Percentiles rank a stretch among this genome's conserved stretches.
Evolutionary conservation across 768 basidiomycete genomes (phyloP).

Genomic region (Trametes punicea): DNA sequence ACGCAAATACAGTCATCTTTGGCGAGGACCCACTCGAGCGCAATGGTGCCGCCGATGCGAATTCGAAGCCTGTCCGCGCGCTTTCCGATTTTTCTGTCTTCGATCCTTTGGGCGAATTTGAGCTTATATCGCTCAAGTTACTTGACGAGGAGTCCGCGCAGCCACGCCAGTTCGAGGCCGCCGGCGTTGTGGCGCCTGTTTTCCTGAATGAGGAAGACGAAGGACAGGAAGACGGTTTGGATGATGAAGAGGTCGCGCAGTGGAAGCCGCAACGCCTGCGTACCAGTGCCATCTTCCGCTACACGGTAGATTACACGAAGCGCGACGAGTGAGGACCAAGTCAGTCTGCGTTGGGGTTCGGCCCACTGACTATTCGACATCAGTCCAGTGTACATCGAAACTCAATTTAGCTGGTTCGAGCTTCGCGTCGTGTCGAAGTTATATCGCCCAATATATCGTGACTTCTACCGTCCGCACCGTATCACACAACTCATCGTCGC

Average conservation of each 20-base stretch:
- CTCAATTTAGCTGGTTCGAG: conserved; percentile 60
- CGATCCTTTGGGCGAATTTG: conserved; percentile 44
- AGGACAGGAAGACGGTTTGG: conserved; percentile 52
- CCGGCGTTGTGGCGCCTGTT: conserved; percentile 48
- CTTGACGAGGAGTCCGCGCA: conserved; percentile 41
- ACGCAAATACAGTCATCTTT: conserved; percentile 18
- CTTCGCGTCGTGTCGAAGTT: conserved; percentile 43
- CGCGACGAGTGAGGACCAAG: conserved; percentile 44
- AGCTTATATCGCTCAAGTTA: conserved; percentile 45
- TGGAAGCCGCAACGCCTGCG: conserved; percentile 36
- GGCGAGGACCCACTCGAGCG: conserved; percentile 30
- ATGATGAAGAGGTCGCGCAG: conserved; percentile 29
- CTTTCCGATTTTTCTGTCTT: conserved; percentile 61
- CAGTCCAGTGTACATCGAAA: conserved; percentile 67
- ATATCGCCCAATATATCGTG: conserved; percentile 42
- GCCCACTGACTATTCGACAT: neutral
- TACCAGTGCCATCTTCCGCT: conserved; percentile 46
- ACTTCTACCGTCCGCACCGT: conserved; percentile 50
- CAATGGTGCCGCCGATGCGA: conserved; percentile 6
- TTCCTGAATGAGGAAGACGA: conserved; percentile 58
- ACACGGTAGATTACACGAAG: conserved; percentile 48
- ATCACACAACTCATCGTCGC: conserved; percentile 49
- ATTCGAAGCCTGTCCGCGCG: conserved; percentile 51
- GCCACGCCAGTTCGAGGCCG: conserved; percentile 47
- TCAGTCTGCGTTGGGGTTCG: neutral